A percentile compares a stretch with the other conserved stretches of the same genome.
Conservation (phyloP, 2,329 filamentous ascomycete genomes). For the Fusarium decemcellulare region DNA sequence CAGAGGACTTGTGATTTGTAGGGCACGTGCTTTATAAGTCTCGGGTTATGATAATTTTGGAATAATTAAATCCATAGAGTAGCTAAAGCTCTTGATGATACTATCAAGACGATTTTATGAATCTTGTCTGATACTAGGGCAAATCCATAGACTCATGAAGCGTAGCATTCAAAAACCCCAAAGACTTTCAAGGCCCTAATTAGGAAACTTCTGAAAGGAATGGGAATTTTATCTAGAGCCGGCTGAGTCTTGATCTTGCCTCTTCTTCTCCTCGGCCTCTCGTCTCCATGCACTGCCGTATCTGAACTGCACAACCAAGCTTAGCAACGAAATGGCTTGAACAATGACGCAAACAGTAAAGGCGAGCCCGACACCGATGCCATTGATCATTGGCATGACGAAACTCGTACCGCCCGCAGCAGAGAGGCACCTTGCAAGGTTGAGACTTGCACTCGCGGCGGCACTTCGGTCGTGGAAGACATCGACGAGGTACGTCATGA, state of each 20-base stretch:
- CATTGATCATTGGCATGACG: constrained; percentile 64
- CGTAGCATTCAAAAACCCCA: too few relatives aligned
- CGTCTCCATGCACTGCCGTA: constrained; percentile 1
- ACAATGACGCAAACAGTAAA: constrained; percentile 62
- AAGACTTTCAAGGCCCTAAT: too few relatives aligned
- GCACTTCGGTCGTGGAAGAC: constrained; percentile 65
- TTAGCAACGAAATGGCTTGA: constrained; percentile 59
- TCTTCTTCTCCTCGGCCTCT: background rate
- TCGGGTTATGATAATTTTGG: too few relatives aligned
- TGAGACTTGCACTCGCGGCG: constrained; percentile 66
- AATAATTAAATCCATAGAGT: too few relatives aligned
- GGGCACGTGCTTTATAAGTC: too few relatives aligned
- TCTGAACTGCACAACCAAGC: constrained; percentile 9
- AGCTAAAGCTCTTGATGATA: too few relatives aligned
- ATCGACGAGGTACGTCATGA: constrained; percentile 69
- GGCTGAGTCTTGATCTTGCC: background rate
- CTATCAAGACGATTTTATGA: too few relatives aligned
- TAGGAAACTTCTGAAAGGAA: too few relatives aligned
- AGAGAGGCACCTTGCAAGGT: constrained; percentile 66
- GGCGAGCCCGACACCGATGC: constrained; percentile 60
- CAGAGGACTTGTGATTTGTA: too few relatives aligned
- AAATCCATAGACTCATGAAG: too few relatives aligned
- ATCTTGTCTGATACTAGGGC: too few relatives aligned
- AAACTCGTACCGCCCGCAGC: constrained; percentile 66
- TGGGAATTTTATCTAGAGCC: too few relatives aligned